Conservation (phyloP, 2,329 filamentous ascomycete genomes). For the Pyricularia grisea region DNA sequence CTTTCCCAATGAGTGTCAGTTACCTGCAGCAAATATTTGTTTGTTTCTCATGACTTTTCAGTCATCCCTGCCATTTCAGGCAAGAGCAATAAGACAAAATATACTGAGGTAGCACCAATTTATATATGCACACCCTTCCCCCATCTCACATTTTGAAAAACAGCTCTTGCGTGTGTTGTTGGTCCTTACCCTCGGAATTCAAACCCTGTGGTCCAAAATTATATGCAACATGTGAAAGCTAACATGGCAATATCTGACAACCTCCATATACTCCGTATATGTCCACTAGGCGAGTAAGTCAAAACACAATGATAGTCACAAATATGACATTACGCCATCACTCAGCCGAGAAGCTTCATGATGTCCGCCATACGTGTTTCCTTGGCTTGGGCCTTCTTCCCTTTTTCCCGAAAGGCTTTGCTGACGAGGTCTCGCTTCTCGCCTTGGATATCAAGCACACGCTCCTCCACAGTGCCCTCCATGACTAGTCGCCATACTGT, state of each 20-base stretch:
- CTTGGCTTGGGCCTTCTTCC: slow-evolving; percentile 43
- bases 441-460: slow-evolving; percentile 67
- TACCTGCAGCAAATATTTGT: neutral
- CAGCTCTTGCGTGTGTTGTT: neutral
- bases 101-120: too few relatives aligned
- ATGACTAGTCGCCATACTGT: slow-evolving; percentile 77
- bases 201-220: neutral
- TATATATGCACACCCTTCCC: too few relatives aligned
- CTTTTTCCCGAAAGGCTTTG: slow-evolving; percentile 70
- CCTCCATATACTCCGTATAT: neutral
- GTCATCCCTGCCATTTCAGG: neutral
- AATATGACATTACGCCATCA: neutral
- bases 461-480: slow-evolving; percentile 71
- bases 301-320: neutral
- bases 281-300: neutral
- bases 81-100: neutral
- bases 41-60: neutral
- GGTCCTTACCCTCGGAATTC: neutral
- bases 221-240: neutral
- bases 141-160: neutral
- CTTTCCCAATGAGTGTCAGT: neutral
- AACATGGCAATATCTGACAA: neutral
- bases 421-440: slow-evolving; percentile 71
- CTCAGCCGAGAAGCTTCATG: slow-evolving; percentile 30
- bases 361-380: slow-evolving; percentile 49